Evolutionary conservation across 148 eudicot species (phyloP).

Genomic region (Arctostaphylos glauca): DNA sequence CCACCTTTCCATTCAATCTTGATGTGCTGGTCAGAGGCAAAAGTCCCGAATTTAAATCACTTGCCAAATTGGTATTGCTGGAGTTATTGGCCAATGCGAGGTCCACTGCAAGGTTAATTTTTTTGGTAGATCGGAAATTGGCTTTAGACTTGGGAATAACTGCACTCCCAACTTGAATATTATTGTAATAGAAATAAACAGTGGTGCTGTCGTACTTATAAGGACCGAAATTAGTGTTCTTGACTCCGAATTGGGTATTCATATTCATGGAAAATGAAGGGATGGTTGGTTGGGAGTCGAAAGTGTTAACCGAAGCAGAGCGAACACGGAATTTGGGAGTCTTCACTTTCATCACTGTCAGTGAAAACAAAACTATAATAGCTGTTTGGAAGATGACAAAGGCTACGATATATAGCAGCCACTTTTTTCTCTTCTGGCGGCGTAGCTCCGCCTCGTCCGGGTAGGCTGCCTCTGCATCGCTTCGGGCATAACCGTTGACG

Average conservation of each 20-base stretch:
- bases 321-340: background rate
- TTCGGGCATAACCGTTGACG: background rate
- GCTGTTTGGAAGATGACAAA: background rate
- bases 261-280: conserved; percentile 13
- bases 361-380: background rate
- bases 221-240: conserved; percentile 17
- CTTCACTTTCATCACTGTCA: background rate
- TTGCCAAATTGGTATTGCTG: background rate
- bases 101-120: conserved; percentile 3
- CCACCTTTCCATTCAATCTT: conserved; percentile 21
- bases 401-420: background rate
- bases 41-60: conserved; percentile 5
- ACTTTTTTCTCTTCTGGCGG: background rate
- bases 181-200: background rate
- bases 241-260: conserved; percentile 17
- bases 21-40: conserved; percentile 17
- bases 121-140: conserved; percentile 13
- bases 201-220: background rate
- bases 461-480: background rate
- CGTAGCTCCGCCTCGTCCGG: background rate
- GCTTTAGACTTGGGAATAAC: background rate
- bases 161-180: background rate
- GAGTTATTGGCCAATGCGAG: background rate
- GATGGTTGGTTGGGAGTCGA: background rate
- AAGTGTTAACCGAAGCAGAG: background rate